A percentile compares a stretch with the other conserved stretches of the same genome.
Evolutionary conservation across 106 monocot genomes (phyloP).

Genomic region (Posidonia australis): DNA sequence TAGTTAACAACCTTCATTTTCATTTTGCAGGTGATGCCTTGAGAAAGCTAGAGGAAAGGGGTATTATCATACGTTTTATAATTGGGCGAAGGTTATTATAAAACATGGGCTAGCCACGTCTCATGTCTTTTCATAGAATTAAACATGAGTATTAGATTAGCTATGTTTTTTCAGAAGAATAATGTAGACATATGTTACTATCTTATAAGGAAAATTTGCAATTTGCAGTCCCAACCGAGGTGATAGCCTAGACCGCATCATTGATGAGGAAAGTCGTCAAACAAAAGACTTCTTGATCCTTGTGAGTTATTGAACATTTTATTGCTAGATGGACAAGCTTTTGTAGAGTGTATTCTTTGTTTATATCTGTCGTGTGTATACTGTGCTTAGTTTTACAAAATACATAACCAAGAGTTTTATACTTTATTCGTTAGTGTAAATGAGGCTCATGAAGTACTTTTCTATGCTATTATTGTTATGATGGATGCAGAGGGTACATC

Average conservation of each 20-base stretch:
- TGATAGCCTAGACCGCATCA: constrained; percentile 92
- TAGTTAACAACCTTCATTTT: not conserved
- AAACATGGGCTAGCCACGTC: too few relatives aligned
- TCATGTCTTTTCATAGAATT: too few relatives aligned
- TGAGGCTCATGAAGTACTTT: too few relatives aligned
- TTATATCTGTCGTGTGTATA: too few relatives aligned
- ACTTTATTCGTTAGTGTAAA: too few relatives aligned
- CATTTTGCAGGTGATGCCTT: constrained; percentile 58
- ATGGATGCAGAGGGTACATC: too few relatives aligned
- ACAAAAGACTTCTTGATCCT: constrained; percentile 91
- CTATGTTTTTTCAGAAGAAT: too few relatives aligned
- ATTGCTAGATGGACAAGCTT: not conserved
- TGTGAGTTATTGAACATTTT: constrained; percentile 41
- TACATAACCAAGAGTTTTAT: too few relatives aligned
- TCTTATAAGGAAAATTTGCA: constrained; percentile 1
- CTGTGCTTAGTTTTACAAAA: too few relatives aligned
- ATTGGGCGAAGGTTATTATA: constrained; percentile 87
- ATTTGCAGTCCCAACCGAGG: constrained; percentile 82
- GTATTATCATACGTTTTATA: constrained; percentile 89
- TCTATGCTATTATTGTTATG: too few relatives aligned
- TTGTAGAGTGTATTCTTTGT: not conserved
- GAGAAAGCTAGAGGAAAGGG: constrained; percentile 78
- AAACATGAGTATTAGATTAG: too few relatives aligned
- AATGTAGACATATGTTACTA: too few relatives aligned
- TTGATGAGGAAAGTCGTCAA: constrained; percentile 76